Evolutionary conservation across 495 filamentous ascomycete genomes (phyloP), one percentile per base, ranked within the genome.

Genomic region (Penicillium robsamsonii): DNA sequence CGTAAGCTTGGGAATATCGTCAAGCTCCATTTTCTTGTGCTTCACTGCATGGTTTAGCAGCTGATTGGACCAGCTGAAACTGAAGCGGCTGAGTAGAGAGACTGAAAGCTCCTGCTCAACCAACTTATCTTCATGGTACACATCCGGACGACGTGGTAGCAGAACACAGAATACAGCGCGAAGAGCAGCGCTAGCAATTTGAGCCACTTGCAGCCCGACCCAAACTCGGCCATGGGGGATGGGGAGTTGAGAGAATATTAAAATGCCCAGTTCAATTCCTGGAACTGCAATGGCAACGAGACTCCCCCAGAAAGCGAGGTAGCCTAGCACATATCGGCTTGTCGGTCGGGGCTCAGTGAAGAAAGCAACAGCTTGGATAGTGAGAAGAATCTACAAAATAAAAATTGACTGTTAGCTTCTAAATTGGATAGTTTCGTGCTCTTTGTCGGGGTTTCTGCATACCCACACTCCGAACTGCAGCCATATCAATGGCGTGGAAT

Each of bases 121-220:
- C 10, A 74, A 59, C 41, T 79, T 67, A 29, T 81, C 87, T 31
- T 77, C 61, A 20, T 78, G 61, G 48, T 75, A 77, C 41, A 94
- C 82, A 46, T 85, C 77, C 9, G 90, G 89, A 17, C 89, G 78
- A 37, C 90, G 80, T 9, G 87, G 89, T 12, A 92, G 64, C 17
- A 74, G 58, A 5, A 72, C 45, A 50, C 58, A 74, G 44, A 61
- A 60, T 1, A 74, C 6, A 24, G 62, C 73, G 5, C 67, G 74
- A 1, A 74, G 46, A 8, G 65, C 27, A 2, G 66, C 71, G 30
- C 64, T 61, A 12, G 56, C 59, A 17, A 64, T 41, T 17, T 72
- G 67, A 0, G 50, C 59, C n/a, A 57, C 20, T 6, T 68, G 29
- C 4, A 77, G 47, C 3, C 45, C 58, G 1, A 55, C 48, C 46